phyloP scores from a whole-genome alignment of 768 basidiomycete genomes.

The Naganishia randhawae region DNA sequence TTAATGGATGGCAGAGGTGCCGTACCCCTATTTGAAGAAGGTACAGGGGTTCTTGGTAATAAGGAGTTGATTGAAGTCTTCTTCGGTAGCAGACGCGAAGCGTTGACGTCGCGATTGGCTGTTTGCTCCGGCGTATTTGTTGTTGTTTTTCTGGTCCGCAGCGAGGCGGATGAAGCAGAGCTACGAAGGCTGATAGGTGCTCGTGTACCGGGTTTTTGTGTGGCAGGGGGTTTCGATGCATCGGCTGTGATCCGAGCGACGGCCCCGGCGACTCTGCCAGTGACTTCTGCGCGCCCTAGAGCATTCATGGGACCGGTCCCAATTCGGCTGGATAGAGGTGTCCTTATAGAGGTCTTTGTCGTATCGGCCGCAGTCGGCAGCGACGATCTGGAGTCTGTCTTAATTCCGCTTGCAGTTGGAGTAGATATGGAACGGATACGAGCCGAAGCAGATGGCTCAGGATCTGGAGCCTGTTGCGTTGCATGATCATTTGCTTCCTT shows the following conservation, averaged over 20 bases:
- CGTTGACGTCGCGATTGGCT: background rate
- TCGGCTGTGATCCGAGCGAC: background rate
- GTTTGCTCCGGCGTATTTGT: background rate
- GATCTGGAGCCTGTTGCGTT: background rate
- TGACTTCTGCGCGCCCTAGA: background rate
- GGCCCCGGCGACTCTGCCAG: background rate
- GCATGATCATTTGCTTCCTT: background rate
- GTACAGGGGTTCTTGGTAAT: background rate
- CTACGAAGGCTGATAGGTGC: background rate
- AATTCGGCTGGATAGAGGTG: background rate
- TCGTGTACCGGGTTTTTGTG: background rate
- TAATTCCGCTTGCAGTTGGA: background rate
- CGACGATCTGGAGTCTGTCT: background rate
- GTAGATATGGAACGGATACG: background rate
- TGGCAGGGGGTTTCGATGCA: background rate
- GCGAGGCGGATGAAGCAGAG: constrained; percentile 10
- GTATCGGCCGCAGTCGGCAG: background rate
- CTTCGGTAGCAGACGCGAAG: background rate
- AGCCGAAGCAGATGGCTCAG: background rate
- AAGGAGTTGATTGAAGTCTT: background rate
- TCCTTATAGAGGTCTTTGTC: background rate
- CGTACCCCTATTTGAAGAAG: background rate
- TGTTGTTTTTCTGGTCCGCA: background rate
- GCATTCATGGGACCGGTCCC: background rate
- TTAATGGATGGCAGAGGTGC: background rate